Evolutionary conservation across 148 eudicot species (phyloP).

Genomic region (Chenopodium quinoa): DNA sequence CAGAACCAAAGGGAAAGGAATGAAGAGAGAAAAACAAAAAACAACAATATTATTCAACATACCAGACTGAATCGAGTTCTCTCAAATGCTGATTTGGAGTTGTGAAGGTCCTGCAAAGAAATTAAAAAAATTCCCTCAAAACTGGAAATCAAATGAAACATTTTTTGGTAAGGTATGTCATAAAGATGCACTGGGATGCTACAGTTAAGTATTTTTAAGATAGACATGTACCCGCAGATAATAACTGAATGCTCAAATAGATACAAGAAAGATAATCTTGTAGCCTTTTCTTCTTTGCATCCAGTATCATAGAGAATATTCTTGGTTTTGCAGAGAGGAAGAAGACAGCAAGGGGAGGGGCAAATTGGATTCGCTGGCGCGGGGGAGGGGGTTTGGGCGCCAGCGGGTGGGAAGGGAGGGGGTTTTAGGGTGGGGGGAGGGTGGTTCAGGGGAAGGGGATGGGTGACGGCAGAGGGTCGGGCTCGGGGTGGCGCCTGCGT

Average conservation of each 20-base stretch:
- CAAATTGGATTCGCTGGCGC: too few species aligned
- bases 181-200: neutral
- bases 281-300: neutral
- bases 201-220: neutral
- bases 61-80: conserved; percentile 89
- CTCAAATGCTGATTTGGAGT: conserved; percentile 91
- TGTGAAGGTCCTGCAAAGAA: conserved; percentile 67
- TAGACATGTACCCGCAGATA: neutral
- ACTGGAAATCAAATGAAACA: neutral
- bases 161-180: neutral
- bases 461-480: too few species aligned
- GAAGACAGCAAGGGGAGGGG: too few species aligned
- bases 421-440: too few species aligned
- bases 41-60: conserved; percentile 30
- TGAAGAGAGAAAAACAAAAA: neutral
- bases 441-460: too few species aligned
- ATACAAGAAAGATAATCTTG: neutral
- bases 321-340: neutral
- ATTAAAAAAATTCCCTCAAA: conserved; percentile 12
- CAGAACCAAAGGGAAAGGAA: neutral
- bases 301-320: neutral
- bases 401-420: too few species aligned
- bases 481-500: too few species aligned
- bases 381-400: too few species aligned
- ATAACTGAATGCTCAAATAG: neutral